phyloP scores from a whole-genome alignment of 352 stramenopile genomes.

The Globisporangium sylvaticum region DNA sequence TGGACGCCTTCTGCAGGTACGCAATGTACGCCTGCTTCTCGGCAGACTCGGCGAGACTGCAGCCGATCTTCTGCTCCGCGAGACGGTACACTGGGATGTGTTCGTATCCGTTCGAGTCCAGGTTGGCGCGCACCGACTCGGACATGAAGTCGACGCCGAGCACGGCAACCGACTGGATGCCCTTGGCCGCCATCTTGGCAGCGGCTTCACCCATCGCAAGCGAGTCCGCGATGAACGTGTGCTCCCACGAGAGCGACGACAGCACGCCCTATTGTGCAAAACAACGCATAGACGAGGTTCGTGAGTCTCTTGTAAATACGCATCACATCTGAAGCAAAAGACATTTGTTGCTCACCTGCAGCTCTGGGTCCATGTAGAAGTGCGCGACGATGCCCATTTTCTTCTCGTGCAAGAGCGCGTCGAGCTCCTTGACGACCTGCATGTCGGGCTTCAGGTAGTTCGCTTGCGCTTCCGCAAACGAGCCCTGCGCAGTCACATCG shows the following conservation, averaged over 20 bases:
- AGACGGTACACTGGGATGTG: slow-evolving; percentile 95
- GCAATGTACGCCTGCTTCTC: slow-evolving; percentile 91
- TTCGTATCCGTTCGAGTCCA: slow-evolving; percentile 89
- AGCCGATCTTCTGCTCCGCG: slow-evolving; percentile 91
- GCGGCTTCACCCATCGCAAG: slow-evolving; percentile 97
- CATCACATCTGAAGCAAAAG: no score
- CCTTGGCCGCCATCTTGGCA: slow-evolving; percentile 90
- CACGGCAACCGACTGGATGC: slow-evolving; percentile 90
- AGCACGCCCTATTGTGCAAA: slow-evolving; percentile 47
- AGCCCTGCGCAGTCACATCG: slow-evolving; percentile 71
- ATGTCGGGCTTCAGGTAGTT: slow-evolving; percentile 84
- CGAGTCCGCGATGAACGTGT: slow-evolving; percentile 95
- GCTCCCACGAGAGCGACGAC: slow-evolving; percentile 78
- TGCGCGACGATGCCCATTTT: slow-evolving; percentile 97
- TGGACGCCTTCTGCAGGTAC: slow-evolving; percentile 88
- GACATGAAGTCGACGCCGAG: slow-evolving; percentile 98
- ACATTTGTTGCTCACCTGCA: slow-evolving; percentile 72
- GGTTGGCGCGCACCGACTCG: slow-evolving; percentile 93
- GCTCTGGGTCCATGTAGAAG: slow-evolving; percentile 98
- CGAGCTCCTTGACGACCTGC: slow-evolving; percentile 83
- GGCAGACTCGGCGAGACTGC: slow-evolving; percentile 92
- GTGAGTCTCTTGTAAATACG: no score
- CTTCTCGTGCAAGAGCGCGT: slow-evolving; percentile 83
- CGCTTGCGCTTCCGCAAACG: slow-evolving; percentile 87
- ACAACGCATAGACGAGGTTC: no score